Evolutionary conservation across 1,284 basidiomycete species (phyloP).

Genomic region (Ceratobasidium sp.): DNA sequence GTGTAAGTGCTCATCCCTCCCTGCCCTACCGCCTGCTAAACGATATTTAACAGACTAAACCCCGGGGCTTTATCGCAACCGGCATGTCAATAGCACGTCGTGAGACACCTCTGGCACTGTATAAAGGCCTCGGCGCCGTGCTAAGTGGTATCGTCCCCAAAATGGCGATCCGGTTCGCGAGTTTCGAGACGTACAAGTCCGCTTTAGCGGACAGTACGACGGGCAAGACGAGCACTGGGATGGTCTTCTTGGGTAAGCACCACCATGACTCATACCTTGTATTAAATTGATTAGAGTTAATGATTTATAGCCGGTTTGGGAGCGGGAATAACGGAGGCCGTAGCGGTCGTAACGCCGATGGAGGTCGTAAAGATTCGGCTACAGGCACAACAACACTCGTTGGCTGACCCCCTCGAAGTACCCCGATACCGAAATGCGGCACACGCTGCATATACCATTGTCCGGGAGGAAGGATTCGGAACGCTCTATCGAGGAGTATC

Average conservation of each 20-base stretch:
- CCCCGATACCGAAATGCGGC: conserved; percentile 97
- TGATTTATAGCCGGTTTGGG: conserved; percentile 84
- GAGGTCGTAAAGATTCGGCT: conserved; percentile 99
- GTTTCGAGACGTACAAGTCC: conserved; percentile 95
- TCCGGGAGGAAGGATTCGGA: conserved; percentile 90
- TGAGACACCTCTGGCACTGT: conserved; percentile 96
- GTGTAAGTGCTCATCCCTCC: conserved; percentile 68
- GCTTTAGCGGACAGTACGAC: conserved; percentile 82
- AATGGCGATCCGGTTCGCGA: conserved; percentile 99
- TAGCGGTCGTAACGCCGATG: conserved; percentile 97
- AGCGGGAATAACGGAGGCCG: conserved; percentile 94
- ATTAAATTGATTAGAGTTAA: neutral
- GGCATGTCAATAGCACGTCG: conserved; percentile 90
- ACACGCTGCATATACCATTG: conserved; percentile 95
- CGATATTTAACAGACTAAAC: conserved; percentile 78
- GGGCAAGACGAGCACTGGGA: conserved; percentile 79
- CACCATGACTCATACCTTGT: neutral
- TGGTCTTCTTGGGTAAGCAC: conserved; percentile 81
- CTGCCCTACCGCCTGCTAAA: conserved; percentile 2
- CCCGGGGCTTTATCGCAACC: conserved; percentile 94
- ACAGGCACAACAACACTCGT: conserved; percentile 97
- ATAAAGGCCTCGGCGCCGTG: conserved; percentile 99
- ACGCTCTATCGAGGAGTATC: conserved; percentile 95
- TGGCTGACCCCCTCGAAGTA: conserved; percentile 94
- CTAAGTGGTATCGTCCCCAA: conserved; percentile 98